Evolutionary conservation across 2,329 filamentous ascomycete species (phyloP).

Genomic region (Colletotrichum sp.): DNA sequence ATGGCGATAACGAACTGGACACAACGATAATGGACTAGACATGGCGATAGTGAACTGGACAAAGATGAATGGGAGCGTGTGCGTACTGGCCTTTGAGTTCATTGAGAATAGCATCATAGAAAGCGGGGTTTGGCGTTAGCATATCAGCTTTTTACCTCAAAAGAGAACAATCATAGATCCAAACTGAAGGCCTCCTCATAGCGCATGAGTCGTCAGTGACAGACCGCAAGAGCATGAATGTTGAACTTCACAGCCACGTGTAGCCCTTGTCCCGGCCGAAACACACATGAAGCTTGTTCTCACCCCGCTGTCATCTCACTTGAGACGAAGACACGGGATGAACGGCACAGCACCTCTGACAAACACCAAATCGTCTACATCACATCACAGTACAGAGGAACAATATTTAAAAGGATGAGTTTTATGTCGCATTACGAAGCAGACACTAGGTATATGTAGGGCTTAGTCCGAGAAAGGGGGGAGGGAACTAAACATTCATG

Average conservation of each 20-base stretch:
- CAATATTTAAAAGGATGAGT: neutral
- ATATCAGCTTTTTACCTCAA: neutral
- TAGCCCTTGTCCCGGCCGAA: neutral
- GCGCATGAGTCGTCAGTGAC: neutral
- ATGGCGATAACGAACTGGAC: neutral
- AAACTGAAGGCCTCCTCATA: neutral
- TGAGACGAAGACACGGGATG: conserved; percentile 10
- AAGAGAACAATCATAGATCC: neutral
- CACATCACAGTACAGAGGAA: neutral
- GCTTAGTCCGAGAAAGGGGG: neutral
- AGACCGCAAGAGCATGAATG: neutral
- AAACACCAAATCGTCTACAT: neutral
- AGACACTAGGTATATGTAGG: conserved; percentile 20
- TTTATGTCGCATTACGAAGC: conserved; percentile 19
- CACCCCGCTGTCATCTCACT: neutral
- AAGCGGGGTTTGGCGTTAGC: neutral
- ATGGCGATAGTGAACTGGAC: neutral
- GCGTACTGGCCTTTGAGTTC: neutral
- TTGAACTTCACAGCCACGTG: neutral
- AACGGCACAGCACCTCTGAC: neutral
- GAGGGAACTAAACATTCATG: neutral
- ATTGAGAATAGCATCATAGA: neutral
- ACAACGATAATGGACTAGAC: neutral
- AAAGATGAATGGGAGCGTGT: neutral
- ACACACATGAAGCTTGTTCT: conserved; percentile 5